Conservation (phyloP, 148 eudicot species). For the Rheum nobile region DNA sequence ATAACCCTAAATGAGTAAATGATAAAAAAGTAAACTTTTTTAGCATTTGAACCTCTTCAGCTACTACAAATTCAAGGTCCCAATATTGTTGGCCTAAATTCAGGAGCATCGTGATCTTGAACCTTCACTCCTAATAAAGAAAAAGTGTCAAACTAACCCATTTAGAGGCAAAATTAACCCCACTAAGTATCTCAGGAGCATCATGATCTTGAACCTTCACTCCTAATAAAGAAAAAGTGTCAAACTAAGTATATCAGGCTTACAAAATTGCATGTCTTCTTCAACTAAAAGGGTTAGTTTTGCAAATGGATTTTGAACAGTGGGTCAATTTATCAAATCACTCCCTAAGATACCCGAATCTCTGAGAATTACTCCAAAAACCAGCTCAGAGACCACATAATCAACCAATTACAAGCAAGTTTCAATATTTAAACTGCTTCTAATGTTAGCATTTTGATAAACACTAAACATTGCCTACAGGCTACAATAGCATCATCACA, state of each 20-base stretch:
- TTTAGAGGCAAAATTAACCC: too few relatives aligned
- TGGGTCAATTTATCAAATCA: too few relatives aligned
- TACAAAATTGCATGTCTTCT: too few relatives aligned
- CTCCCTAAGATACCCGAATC: background rate
- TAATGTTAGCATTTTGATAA: background rate
- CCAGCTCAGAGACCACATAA: background rate
- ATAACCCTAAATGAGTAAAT: background rate
- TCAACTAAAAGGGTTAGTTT: too few relatives aligned
- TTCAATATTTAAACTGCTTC: background rate
- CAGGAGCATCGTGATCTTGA: background rate
- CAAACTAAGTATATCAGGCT: too few relatives aligned
- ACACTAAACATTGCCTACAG: background rate
- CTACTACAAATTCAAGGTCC: background rate
- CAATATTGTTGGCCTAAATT: background rate
- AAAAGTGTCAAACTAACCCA: background rate
- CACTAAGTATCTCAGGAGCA: too few relatives aligned
- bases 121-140: too few relatives aligned
- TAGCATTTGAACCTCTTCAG: background rate
- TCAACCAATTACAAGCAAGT: background rate
- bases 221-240: too few relatives aligned
- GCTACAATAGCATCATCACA: background rate
- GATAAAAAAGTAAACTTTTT: background rate
- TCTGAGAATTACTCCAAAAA: background rate
- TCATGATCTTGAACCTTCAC: too few relatives aligned
- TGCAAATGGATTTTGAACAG: background rate